These are phyloP conservation scores for Dovyalis caffra DNA, from an alignment of 345 rosid genomes.

Conservation along the genomic window DNA sequence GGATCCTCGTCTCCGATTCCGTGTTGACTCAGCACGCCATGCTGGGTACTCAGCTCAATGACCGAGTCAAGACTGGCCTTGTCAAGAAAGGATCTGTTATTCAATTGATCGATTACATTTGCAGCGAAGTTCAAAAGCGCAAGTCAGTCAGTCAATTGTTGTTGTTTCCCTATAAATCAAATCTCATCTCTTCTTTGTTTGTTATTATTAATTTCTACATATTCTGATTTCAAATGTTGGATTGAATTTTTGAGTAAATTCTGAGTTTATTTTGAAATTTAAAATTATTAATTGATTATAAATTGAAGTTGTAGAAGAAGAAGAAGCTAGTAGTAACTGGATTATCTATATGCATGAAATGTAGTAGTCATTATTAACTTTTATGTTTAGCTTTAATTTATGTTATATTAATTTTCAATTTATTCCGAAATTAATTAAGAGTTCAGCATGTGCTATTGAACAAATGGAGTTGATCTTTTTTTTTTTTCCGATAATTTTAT, in stretches of 20 bases:
- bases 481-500: no score
- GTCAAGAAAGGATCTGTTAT: conserved; percentile 76
- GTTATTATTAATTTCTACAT: not conserved
- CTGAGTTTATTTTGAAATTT: not conserved
- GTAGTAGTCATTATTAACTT: no score
- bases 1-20: conserved; percentile 68
- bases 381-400: not conserved
- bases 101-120: conserved; percentile 81
- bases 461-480: no score
- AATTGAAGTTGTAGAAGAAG: not conserved
- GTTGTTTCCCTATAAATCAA: not conserved
- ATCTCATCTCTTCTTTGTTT: not conserved
- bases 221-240: not conserved
- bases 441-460: not conserved
- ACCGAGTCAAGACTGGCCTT: conserved; percentile 52
- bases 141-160: conserved; percentile 37
- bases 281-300: not conserved
- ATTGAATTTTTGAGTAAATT: not conserved
- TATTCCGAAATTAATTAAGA: not conserved
- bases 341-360: not conserved
- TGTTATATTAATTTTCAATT: not conserved
- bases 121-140: conserved; percentile 70
- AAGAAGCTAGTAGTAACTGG: not conserved
- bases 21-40: conserved; percentile 67
- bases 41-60: conserved; percentile 82